Evolutionary conservation across 1,284 basidiomycete genomes (phyloP).

Genomic region (Moniliophthora roreri): DNA sequence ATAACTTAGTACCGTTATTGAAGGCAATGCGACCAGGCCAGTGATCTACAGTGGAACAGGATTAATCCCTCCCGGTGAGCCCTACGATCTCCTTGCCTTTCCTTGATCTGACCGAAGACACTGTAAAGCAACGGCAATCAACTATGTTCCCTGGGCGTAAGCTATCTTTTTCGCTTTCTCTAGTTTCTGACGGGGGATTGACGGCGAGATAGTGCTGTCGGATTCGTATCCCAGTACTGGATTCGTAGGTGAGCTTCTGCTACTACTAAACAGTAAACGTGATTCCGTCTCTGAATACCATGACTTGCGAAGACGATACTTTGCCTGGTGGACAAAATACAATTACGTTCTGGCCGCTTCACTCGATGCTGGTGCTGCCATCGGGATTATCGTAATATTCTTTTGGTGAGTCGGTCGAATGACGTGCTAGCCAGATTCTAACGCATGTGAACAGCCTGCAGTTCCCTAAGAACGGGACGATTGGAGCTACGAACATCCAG

Average conservation of each 20-base stretch:
- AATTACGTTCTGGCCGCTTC: conserved; percentile 28
- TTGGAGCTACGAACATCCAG: conserved; percentile 41
- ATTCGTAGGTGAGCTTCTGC: too few species aligned
- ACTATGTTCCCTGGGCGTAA: conserved; percentile 54
- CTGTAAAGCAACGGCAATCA: conserved; percentile 48
- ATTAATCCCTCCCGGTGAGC: conserved; percentile 7
- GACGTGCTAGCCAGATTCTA: too few species aligned
- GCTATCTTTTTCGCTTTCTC: too few species aligned
- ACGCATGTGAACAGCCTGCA: too few species aligned
- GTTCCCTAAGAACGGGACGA: conserved; percentile 45
- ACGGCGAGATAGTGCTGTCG: conserved; percentile 30
- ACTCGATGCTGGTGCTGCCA: conserved; percentile 41
- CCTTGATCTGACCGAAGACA: conserved; percentile 8
- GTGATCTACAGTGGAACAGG: conserved; percentile 16
- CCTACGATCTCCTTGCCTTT: background rate
- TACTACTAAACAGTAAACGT: too few species aligned
- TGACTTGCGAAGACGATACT: conserved; percentile 42
- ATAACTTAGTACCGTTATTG: background rate
- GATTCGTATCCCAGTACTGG: conserved; percentile 56
- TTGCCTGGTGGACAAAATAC: conserved; percentile 63
- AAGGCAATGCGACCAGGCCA: background rate
- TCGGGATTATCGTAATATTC: conserved; percentile 47
- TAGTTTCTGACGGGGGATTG: too few species aligned
- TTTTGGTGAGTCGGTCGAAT: conserved; percentile 20
- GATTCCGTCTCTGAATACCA: too few species aligned